Conservation (phyloP, 2,329 filamentous ascomycete species). For the Didymella sp. region DNA sequence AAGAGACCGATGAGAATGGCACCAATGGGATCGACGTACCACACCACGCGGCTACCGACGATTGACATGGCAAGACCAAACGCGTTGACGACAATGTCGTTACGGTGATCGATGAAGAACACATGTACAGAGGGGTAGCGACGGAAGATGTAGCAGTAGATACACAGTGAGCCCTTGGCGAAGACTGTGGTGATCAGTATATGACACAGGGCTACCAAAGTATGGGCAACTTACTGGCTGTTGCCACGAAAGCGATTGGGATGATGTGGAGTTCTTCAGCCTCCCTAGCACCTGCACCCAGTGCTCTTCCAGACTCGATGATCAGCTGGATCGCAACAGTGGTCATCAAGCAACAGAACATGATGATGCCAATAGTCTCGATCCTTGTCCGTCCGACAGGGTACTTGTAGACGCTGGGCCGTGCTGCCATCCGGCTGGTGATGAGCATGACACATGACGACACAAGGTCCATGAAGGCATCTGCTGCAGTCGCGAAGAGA, state of each 20-base stretch:
- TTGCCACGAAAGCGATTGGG: slow-evolving; percentile 62
- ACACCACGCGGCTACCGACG: slow-evolving; percentile 59
- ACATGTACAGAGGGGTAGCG: slow-evolving; percentile 63
- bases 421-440: slow-evolving; percentile 65
- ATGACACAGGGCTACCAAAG: slow-evolving; percentile 1
- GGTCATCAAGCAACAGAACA: slow-evolving; percentile 72
- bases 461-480: slow-evolving; percentile 71
- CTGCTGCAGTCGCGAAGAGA: slow-evolving; percentile 70
- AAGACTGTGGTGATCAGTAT: slow-evolving; percentile 50
- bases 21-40: slow-evolving; percentile 68
- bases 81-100: slow-evolving; percentile 63
- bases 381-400: slow-evolving; percentile 68
- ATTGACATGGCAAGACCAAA: slow-evolving; percentile 65
- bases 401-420: slow-evolving; percentile 68
- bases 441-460: slow-evolving; percentile 69
- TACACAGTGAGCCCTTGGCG: slow-evolving; percentile 60
- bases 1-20: slow-evolving; percentile 67
- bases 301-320: slow-evolving; percentile 63
- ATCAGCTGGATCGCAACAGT: slow-evolving; percentile 69
- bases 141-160: slow-evolving; percentile 62
- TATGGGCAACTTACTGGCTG: slow-evolving; percentile 57
- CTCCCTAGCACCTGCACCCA: slow-evolving; percentile 55
- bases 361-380: slow-evolving; percentile 69
- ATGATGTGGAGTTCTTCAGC: slow-evolving; percentile 59
- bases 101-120: slow-evolving; percentile 65